Conservation (phyloP, 805 yeast genomes). For the baker's yeast (Saccharomyces cerevisiae) region DNA sequence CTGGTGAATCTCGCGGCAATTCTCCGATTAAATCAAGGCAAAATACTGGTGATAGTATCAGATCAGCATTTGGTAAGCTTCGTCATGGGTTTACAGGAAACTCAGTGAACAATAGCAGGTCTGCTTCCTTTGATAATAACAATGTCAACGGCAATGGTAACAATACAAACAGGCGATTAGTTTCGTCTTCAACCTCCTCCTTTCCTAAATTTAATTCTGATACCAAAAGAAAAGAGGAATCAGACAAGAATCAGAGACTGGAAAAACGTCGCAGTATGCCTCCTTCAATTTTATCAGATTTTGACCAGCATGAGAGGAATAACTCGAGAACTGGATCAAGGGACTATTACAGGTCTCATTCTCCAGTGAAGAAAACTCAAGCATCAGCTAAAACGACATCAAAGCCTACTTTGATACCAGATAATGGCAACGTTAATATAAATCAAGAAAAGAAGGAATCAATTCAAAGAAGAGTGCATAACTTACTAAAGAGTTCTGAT, state of each 20-base stretch:
- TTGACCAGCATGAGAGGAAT: conserved; percentile 6
- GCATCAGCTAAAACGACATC: not conserved
- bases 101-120: conserved; percentile 1
- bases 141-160: not conserved
- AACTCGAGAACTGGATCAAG: conserved; percentile 1
- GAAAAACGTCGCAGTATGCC: conserved; percentile 2
- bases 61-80: conserved; percentile 15
- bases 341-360: conserved; percentile 6
- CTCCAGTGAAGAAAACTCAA: conserved; percentile 5
- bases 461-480: conserved; percentile 50
- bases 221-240: not conserved
- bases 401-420: conserved; percentile 2
- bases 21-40: conserved; percentile 22
- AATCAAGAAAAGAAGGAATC: conserved; percentile 21
- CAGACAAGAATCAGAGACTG: not conserved
- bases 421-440: conserved; percentile 31
- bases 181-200: not conserved
- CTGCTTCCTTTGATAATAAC: not conserved
- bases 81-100: conserved; percentile 11
- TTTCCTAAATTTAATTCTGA: not conserved
- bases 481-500: conserved; percentile 33
- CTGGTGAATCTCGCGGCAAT: conserved; percentile 13
- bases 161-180: not conserved
- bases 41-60: conserved; percentile 21
- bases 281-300: conserved; percentile 5